Evolutionary conservation across 306 rosid genomes (phyloP), one percentile per base, ranked within the genome.

Genomic region (Benincasa hispida): DNA sequence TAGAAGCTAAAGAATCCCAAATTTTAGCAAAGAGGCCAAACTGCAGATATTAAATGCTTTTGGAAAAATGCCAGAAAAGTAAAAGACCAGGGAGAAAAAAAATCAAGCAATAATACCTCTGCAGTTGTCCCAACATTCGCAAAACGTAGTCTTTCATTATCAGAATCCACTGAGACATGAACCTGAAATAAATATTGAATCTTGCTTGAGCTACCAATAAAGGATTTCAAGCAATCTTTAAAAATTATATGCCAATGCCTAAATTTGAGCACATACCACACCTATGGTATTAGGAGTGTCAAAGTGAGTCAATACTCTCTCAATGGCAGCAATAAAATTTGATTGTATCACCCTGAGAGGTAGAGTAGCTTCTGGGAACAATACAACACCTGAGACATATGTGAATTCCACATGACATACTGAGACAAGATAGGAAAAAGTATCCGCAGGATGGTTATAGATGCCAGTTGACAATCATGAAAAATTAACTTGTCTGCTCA

Each of bases 91-190:
- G 13, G 2, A 25, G 61, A 42, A 9, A 12, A n/a, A 75, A 37
- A 66, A 34, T 19, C 8, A 11, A 78, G 68, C 51, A 61, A 80
- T 59, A 59, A 76, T 84, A 92, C 96, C 96, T 89, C 96, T 6
- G 99, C 96, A 68, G 99, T 94, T 56, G 98, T 90, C 79, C 98
- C 99, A 79, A 88, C 41, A 74, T 84, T 90, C 21, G 96, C 84
- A 25, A 85, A 65, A 82, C 75, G 85, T 60, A 32, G 65, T 83
- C 84, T 85, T 14, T 60, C 79, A 75, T 54, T 83, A 57, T 51
- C 80, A 61, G 78, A 28, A 51, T 85, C 90, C 81, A 82, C 79
- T 75, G 85, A 80, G 77, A 81, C 81, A 32, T 86, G 88, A 85
- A 94, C 84, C 98, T 94, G 83, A 72, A 82, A 32, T 65, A 70